Evolutionary conservation across 139 green algal genomes (phyloP), one percentile per base, ranked within the genome.

Genomic region (Micractinium conductrix): DNA sequence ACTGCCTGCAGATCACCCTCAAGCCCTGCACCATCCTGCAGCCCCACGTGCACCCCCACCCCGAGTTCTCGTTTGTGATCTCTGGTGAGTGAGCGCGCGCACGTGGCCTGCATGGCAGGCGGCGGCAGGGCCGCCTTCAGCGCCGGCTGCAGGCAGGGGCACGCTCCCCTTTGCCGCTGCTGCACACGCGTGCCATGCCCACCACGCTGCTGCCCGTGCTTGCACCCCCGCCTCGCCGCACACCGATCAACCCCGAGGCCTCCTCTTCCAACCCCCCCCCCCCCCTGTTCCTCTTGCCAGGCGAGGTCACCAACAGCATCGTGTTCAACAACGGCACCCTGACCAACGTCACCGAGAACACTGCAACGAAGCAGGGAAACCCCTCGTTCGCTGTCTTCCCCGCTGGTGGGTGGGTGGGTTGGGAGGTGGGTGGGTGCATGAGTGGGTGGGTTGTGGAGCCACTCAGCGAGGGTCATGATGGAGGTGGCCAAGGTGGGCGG

Each of bases 21-120:
- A 44, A 79, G 28, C 72, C 72, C 30, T 79, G 72, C 72, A 79
- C 72, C 44, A 60, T 79, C 38, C 72, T 79, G 72, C 72, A 79
- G 72, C 72, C 72, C n/a, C 72, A 79, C 72, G 63, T 60, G 44
- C 72, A 79, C 44, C 72, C 72, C 6, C 72, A 79, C 72, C 42
- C 72, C 45, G 33, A 60, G 42, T 79, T 79, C n/a, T 30, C 24
- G n/a, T 65, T 44, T 44, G n/a, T 44, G 17, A 65, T 79, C n/a
- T 33, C 53, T 30, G 72, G 72, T 79, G 72, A 28, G 71, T 28
- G 16, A 4, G 7, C 10, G 10, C 48, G 48, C 10, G 48, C 12
- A 16, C 48, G 12, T 58, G 48, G 48, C 10, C 48, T 58, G 48
- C 12, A 10, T 10, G 48, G 48, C 48, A 58, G 48, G 48, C 48